Percentiles rank a stretch among this genome's conserved stretches.
Conservation (phyloP, 768 basidiomycete genomes). For the Dentipellis sp. region DNA sequence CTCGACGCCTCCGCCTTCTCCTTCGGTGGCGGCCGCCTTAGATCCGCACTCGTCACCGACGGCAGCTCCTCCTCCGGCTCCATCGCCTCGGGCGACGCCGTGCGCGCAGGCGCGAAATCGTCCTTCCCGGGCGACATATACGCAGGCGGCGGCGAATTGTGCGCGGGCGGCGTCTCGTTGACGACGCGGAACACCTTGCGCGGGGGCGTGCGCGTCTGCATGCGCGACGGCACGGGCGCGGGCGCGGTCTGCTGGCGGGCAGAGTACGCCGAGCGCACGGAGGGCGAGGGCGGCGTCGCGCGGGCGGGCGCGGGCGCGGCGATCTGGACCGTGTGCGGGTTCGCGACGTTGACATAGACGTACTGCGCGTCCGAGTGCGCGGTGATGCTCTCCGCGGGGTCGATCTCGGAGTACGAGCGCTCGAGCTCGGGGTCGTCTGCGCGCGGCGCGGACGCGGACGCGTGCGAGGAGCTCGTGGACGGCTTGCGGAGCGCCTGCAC, state of each 20-base stretch:
- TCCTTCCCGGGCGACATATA: neutral
- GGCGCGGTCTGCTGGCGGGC: neutral
- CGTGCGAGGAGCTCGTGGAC: neutral
- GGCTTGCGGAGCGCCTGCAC: neutral
- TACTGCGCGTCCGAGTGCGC: slow-evolving; percentile 9
- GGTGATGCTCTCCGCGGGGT: neutral
- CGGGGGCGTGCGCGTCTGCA: slow-evolving; percentile 1
- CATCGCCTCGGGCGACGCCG: neutral
- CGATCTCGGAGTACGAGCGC: neutral
- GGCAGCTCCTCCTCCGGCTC: slow-evolving; percentile 3
- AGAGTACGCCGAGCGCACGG: neutral
- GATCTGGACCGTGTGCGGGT: neutral
- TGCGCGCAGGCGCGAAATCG: neutral
- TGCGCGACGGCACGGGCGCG: no score
- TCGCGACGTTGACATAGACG: slow-evolving; percentile 1
- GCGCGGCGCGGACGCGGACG: neutral
- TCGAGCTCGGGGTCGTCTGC: slow-evolving; percentile 1
- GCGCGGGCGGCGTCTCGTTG: neutral
- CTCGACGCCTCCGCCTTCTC: neutral
- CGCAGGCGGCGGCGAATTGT: slow-evolving; percentile 6
- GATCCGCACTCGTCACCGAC: slow-evolving; percentile 1
- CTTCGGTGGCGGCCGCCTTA: neutral
- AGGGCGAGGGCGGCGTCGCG: neutral
- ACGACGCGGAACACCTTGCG: slow-evolving; percentile 8
- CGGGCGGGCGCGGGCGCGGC: neutral